Conservation (phyloP, 805 yeast species). For the Candida xyloterini region DNA sequence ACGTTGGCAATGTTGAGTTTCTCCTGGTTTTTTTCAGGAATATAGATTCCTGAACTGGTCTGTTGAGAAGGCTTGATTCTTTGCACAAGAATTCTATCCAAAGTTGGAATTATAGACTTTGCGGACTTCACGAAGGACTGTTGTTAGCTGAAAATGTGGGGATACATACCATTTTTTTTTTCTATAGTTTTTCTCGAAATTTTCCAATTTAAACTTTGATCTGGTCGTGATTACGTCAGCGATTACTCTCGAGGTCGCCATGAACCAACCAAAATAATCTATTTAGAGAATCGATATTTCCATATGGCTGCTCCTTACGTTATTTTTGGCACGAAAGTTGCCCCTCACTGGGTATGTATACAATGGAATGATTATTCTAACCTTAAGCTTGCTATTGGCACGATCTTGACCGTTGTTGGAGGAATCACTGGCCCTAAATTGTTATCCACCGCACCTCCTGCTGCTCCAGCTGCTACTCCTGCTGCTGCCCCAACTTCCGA, state of each 20-base stretch:
- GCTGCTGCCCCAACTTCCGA: conserved; percentile 46
- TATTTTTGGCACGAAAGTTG: conserved; percentile 80
- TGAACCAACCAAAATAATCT: conserved; percentile 12
- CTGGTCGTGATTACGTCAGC: conserved; percentile 2
- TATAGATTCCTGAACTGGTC: conserved; percentile 90
- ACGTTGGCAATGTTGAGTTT: conserved; percentile 92
- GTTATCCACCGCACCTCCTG: conserved; percentile 25
- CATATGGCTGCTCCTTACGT: conserved; percentile 79
- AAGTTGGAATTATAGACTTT: conserved; percentile 83
- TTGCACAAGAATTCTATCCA: conserved; percentile 97
- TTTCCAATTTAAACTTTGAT: conserved; percentile 1
- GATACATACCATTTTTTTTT: conserved; percentile 18
- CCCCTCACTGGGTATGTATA: conserved; percentile 64
- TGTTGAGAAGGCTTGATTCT: conserved; percentile 87
- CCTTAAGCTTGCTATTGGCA: conserved; percentile 68
- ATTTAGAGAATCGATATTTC: conserved; percentile 10
- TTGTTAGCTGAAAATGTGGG: conserved; percentile 3
- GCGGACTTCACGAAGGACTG: conserved; percentile 70
- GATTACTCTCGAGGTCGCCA: background rate
- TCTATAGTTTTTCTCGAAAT: conserved; percentile 5
- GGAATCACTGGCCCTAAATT: conserved; percentile 55
- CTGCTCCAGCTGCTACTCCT: conserved; percentile 53
- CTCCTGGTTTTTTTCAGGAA: conserved; percentile 95
- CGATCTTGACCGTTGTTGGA: conserved; percentile 65
- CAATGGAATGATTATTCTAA: conserved; percentile 3